Conservation (phyloP, 352 stramenopile genomes). For the Paralagenidium karlingii region DNA sequence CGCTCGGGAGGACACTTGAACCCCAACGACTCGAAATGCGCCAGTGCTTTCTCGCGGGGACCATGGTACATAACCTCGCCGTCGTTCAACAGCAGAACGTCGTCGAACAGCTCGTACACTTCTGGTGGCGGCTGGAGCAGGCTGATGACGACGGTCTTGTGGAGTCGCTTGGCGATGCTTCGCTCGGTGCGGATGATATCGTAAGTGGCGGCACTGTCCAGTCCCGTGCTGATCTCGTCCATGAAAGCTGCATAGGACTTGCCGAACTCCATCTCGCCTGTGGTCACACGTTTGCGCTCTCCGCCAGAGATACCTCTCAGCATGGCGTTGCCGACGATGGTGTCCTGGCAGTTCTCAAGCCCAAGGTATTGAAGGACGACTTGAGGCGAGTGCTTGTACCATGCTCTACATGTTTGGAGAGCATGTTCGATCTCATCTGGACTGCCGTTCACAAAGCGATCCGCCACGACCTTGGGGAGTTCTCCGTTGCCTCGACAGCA, state of each 20-base stretch:
- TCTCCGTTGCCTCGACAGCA: conserved; percentile 22
- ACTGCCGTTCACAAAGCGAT: conserved; percentile 21
- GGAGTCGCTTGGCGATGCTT: conserved; percentile 26
- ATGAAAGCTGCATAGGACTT: conserved; percentile 64
- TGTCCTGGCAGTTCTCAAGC: conserved; percentile 38
- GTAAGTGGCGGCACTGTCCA: conserved; percentile 41
- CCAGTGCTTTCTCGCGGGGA: conserved; percentile 29
- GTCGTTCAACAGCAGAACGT: conserved; percentile 35
- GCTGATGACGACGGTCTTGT: conserved; percentile 49
- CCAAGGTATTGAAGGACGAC: conserved; percentile 37
- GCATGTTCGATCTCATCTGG: conserved; percentile 27
- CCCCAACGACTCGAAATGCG: conserved; percentile 70
- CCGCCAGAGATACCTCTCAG: conserved; percentile 55
- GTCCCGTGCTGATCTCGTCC: conserved; percentile 64
- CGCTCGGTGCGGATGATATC: conserved; percentile 34
- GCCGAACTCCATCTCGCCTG: conserved; percentile 68
- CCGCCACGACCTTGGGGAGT: conserved; percentile 11
- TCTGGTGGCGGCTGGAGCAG: conserved; percentile 73
- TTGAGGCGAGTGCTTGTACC: conserved; percentile 37
- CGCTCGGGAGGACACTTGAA: conserved; percentile 24
- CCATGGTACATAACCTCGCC: conserved; percentile 22
- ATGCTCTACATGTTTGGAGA: conserved; percentile 13
- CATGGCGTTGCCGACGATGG: conserved; percentile 50
- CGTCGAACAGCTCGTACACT: conserved; percentile 32
- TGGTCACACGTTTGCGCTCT: conserved; percentile 64